phyloP scores from a whole-genome alignment of 306 rosid genomes.

The Casuarina cunninghamiana region DNA sequence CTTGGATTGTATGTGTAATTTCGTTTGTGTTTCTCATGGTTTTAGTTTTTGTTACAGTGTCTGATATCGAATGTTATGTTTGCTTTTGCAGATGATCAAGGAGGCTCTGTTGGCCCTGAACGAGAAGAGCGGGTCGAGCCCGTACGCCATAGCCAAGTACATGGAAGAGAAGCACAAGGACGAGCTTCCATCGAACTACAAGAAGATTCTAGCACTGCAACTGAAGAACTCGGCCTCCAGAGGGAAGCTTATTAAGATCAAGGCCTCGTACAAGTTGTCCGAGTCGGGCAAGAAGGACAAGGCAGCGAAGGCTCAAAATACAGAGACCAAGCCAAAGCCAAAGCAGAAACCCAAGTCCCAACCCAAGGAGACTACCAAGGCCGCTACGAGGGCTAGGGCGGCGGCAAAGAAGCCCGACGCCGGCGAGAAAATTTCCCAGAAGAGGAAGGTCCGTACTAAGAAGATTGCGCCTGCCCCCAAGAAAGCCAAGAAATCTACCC shows the following conservation, averaged over 20 bases:
- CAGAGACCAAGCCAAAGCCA: conserved; percentile 26
- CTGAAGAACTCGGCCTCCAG: conserved; percentile 65
- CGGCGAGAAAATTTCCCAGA: conserved; percentile 19
- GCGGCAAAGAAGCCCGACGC: conserved; percentile 29
- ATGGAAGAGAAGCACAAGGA: conserved; percentile 82
- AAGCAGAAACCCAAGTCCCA: conserved; percentile 1
- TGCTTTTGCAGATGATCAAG: conserved; percentile 67
- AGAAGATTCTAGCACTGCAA: conserved; percentile 69
- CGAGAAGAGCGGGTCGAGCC: conserved; percentile 82
- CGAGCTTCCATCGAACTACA: conserved; percentile 71
- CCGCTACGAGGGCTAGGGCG: conserved; percentile 23
- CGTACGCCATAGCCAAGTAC: conserved; percentile 85
- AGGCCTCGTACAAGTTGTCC: conserved; percentile 75
- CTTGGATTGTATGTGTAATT: not conserved
- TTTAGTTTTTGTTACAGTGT: no score
- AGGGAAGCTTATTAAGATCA: conserved; percentile 77
- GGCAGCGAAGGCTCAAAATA: conserved; percentile 14
- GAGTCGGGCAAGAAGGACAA: conserved; percentile 37
- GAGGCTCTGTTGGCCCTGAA: conserved; percentile 71
- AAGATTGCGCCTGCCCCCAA: conserved; percentile 21
- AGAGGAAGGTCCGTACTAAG: conserved; percentile 25
- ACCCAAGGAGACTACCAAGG: not conserved
- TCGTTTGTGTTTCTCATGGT: not conserved
- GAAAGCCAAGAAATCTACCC: conserved; percentile 50
- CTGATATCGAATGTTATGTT: not conserved